Conservation (phyloP, 2,329 filamentous ascomycete genomes). For the Ceratocystis eucalypticola region DNA sequence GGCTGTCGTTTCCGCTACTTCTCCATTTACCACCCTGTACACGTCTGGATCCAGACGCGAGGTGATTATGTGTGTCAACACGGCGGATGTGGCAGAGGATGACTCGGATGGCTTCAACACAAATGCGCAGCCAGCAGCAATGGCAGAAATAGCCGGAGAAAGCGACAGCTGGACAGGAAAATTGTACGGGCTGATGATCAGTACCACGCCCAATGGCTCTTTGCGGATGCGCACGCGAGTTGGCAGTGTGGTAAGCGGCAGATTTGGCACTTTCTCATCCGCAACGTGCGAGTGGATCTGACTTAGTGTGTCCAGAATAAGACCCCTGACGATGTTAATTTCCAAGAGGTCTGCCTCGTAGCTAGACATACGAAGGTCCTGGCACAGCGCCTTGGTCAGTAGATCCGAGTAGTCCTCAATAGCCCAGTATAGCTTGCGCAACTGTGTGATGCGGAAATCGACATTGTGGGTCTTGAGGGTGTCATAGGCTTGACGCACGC, state of each 20-base stretch:
- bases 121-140: constrained; percentile 80
- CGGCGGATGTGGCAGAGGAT: constrained; percentile 60
- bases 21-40: constrained; percentile 70
- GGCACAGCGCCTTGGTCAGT: constrained; percentile 59
- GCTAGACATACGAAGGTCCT: constrained; percentile 64
- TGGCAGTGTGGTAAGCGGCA: constrained; percentile 35
- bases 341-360: constrained; percentile 66
- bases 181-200: constrained; percentile 91
- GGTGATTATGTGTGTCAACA: constrained; percentile 66
- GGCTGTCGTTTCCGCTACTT: constrained; percentile 62
- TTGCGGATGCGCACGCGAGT: constrained; percentile 67
- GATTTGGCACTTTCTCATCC: constrained; percentile 62
- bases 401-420: constrained; percentile 63
- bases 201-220: constrained; percentile 69
- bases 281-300: constrained; percentile 71
- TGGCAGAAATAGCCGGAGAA: constrained; percentile 72
- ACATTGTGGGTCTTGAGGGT: constrained; percentile 71
- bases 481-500: constrained; percentile 54
- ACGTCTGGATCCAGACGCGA: constrained; percentile 61
- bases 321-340: constrained; percentile 64
- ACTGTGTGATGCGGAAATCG: constrained; percentile 68
- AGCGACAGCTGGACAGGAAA: constrained; percentile 76
- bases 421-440: constrained; percentile 91
- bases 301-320: constrained; percentile 64
- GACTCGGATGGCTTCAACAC: constrained; percentile 85